Conservation (phyloP, 2,329 filamentous ascomycete genomes). For the Paecilomyces sp. region DNA sequence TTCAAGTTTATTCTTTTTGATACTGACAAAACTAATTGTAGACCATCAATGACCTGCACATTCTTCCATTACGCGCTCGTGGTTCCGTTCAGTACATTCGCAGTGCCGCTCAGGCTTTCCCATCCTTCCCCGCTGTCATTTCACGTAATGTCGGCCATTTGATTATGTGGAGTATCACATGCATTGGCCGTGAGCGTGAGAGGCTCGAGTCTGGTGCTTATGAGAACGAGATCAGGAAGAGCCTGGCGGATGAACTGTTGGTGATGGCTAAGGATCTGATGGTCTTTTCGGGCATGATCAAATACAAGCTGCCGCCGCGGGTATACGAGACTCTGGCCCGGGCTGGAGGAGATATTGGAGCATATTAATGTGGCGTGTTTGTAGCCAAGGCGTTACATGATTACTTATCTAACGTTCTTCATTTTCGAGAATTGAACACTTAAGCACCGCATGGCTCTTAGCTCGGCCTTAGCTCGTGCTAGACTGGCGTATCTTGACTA, state of each 20-base stretch:
- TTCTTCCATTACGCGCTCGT: conserved; percentile 69
- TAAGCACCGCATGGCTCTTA: background rate
- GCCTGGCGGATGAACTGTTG: conserved; percentile 62
- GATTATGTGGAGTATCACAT: conserved; percentile 87
- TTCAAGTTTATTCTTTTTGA: background rate
- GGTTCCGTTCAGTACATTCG: conserved; percentile 76
- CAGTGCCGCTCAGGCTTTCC: conserved; percentile 71
- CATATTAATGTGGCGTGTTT: conserved; percentile 19
- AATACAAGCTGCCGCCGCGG: conserved; percentile 79
- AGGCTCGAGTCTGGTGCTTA: conserved; percentile 64
- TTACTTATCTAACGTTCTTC: background rate
- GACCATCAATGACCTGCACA: conserved; percentile 66
- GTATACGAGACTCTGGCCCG: conserved; percentile 83
- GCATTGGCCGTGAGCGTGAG: conserved; percentile 72
- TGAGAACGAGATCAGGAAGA: conserved; percentile 45
- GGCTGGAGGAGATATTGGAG: conserved; percentile 61
- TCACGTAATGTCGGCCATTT: conserved; percentile 85
- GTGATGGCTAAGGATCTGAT: conserved; percentile 84
- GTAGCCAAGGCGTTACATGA: background rate
- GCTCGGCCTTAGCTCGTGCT: background rate
- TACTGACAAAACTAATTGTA: conserved; percentile 25
- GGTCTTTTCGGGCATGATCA: conserved; percentile 86
- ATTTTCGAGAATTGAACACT: background rate
- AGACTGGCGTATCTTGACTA: background rate
- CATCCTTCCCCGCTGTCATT: conserved; percentile 69